Evolutionary conservation across 768 basidiomycete species (phyloP), one percentile per base, ranked within the genome.

Genomic region (Lyophyllum semitale): DNA sequence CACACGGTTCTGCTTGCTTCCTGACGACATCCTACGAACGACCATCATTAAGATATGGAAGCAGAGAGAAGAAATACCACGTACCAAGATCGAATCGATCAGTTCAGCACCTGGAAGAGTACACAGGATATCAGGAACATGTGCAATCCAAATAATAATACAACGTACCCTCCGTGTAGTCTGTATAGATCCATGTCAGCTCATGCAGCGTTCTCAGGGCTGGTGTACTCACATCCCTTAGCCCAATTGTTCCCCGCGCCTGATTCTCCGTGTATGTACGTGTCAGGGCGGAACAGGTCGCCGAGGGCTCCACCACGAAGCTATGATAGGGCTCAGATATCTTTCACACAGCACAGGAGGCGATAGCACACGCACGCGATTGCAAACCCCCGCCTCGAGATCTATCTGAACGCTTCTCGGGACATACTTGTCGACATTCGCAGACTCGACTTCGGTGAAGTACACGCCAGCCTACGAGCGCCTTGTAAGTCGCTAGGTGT

Each of bases 171-270:
- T 95, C 95, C 2, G 93, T 96, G 66, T 95, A 96, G 71, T 84
- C 90, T 91, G 55, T 32, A 27, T 11, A 30, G 12, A 17, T 47
- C 8, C 46, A 54, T 47, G 68, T 18, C 48, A 22, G n/a, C 20
- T 20, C 41, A 38, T 18, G 37, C 27, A 29, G n/a, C 25, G 8
- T 22, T 12, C 5, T n/a, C 18, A 25, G 2, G 12, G 9, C 13
- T 8, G 23, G 23, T 44, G 33, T 38, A 76, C 88, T 73, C 63
- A 91, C 91, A 91, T 80, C 91, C 93, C 74, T 97, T 96, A 15
- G 93, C 94, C 91, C 93, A 97, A 59, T 95, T 96, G 64, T 98
- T 97, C 17, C 94, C 95, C 0, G 94, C 82, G n/a, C 81, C 80
- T 1, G 71, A 69, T 38, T 80, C 73, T 1, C 84, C 80, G 33